Evolutionary conservation across 257 asterid genomes (phyloP).

Genomic region (Solanum virginianum): DNA sequence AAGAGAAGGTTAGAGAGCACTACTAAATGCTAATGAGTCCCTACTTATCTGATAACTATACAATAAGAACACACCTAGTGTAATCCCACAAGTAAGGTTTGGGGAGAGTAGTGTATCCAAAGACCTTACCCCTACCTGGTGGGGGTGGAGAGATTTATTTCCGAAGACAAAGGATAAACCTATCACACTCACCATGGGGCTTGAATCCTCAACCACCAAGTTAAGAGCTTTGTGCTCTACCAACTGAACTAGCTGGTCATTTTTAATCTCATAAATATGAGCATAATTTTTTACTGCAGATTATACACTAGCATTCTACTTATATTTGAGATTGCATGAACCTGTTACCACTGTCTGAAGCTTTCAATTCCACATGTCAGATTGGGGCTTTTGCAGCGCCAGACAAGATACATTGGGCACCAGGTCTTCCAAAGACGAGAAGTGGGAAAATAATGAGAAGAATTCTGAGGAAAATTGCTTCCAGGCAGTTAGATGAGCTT

Average conservation of each 20-base stretch:
- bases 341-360: not conserved
- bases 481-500: conserved; percentile 82
- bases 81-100: no score
- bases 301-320: not conserved
- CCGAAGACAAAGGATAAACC: not conserved
- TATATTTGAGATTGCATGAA: not conserved
- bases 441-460: conserved; percentile 99
- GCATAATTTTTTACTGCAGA: not conserved
- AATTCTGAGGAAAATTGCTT: conserved; percentile 84
- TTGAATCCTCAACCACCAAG: not conserved
- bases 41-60: not conserved
- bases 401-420: conserved; percentile 93
- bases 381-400: conserved; percentile 98
- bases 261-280: not conserved
- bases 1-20: not conserved
- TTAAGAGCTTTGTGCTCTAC: not conserved
- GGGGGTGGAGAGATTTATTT: not conserved
- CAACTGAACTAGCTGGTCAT: not conserved
- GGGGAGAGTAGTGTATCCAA: no score
- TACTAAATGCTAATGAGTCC: not conserved
- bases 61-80: no score
- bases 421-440: conserved; percentile 96
- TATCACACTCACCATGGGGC: not conserved
- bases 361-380: conserved; percentile 15
- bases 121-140: no score